phyloP scores from a whole-genome alignment of 192 early-diverging fungal genomes.

The Physocladia obscura region DNA sequence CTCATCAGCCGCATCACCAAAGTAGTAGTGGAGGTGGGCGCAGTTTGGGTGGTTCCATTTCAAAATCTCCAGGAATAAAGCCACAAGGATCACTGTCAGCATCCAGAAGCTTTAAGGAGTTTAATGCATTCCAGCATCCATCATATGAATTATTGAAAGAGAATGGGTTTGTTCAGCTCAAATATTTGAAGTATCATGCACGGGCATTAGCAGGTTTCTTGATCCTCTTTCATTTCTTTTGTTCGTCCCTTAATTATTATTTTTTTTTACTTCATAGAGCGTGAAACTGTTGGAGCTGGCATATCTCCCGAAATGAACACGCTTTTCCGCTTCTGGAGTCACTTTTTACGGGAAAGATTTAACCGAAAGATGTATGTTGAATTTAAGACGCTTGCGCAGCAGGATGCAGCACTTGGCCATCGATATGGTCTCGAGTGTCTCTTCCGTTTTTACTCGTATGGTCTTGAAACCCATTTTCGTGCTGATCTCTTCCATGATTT shows the following conservation, averaged over 20 bases:
- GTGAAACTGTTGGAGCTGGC: slow-evolving; percentile 85
- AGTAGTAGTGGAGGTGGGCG: neutral
- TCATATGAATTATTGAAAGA: slow-evolving; percentile 90
- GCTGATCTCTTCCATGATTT: slow-evolving; percentile 86
- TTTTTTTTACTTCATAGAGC: slow-evolving; percentile 55
- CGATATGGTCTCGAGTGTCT: slow-evolving; percentile 96
- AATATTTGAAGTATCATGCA: slow-evolving; percentile 91
- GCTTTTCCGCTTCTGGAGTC: slow-evolving; percentile 95
- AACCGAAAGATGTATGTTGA: slow-evolving; percentile 92
- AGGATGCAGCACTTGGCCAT: slow-evolving; percentile 81
- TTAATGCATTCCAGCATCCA: slow-evolving; percentile 71
- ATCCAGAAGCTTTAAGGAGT: slow-evolving; percentile 47
- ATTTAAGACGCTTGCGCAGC: slow-evolving; percentile 85
- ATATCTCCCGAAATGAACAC: slow-evolving; percentile 96
- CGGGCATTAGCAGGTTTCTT: slow-evolving; percentile 76
- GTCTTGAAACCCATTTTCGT: slow-evolving; percentile 86
- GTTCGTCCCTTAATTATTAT: neutral
- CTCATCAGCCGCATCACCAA: neutral
- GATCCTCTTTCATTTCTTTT: neutral
- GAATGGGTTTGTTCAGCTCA: slow-evolving; percentile 97
- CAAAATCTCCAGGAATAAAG: slow-evolving; percentile 4
- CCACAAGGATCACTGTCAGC: neutral
- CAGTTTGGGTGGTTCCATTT: neutral
- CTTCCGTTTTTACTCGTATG: slow-evolving; percentile 97
- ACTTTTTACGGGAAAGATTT: slow-evolving; percentile 95